A percentile compares a stretch with the other conserved stretches of the same genome.
Conservation (phyloP, 345 rosid genomes). For the Linum trigynum region DNA sequence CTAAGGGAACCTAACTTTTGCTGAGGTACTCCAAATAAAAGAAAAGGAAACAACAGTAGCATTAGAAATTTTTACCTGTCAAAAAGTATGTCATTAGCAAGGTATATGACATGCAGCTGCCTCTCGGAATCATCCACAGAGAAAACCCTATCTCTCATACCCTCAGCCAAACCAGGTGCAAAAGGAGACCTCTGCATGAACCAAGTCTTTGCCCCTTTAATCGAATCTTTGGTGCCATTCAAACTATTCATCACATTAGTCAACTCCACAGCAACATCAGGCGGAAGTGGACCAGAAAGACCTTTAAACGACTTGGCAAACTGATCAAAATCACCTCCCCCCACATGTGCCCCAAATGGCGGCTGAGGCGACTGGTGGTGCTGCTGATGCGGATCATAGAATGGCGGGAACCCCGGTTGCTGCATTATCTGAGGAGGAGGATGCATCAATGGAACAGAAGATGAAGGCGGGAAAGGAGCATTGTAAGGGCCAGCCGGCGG, state of each 20-base stretch:
- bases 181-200: constrained; percentile 93
- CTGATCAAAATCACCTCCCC: constrained; percentile 60
- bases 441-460: constrained; percentile 52
- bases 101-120: constrained; percentile 86
- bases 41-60: not conserved
- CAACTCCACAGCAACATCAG: constrained; percentile 84
- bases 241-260: constrained; percentile 60
- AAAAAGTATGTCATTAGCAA: constrained; percentile 93
- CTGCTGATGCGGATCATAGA: constrained; percentile 63
- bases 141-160: constrained; percentile 73
- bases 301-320: constrained; percentile 54
- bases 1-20: not conserved
- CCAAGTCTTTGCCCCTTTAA: constrained; percentile 95
- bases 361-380: constrained; percentile 59
- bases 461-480: constrained; percentile 42
- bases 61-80: constrained; percentile 51
- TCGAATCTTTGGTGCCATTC: constrained; percentile 94
- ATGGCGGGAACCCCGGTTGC: constrained; percentile 57
- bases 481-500: constrained; percentile 46
- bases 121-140: constrained; percentile 84
- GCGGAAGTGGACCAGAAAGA: constrained; percentile 76
- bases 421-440: constrained; percentile 39
- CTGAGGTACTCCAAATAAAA: not conserved
- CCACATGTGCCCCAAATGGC: constrained; percentile 31
- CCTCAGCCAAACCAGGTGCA: constrained; percentile 91